These are phyloP conservation scores for Pichia eremophila DNA, from an alignment of 805 yeast genomes.

Conservation along the genomic window DNA sequence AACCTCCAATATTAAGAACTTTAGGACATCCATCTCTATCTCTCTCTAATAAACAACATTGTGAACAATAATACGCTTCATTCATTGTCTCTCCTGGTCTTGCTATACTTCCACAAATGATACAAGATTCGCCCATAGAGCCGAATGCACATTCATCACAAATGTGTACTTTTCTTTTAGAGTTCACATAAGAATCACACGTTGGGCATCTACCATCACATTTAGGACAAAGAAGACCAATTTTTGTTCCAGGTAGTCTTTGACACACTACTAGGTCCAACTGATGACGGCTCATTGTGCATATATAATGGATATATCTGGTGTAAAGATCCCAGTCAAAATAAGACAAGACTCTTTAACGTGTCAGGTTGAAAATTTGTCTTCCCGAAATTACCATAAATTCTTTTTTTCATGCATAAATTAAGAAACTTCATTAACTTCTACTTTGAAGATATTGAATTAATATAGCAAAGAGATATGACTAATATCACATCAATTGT, in stretches of 20 bases:
- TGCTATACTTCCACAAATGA: constrained; percentile 52
- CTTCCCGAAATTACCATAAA: no score
- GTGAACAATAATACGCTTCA: constrained; percentile 77
- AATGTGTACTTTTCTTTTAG: constrained; percentile 54
- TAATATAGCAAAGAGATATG: no score
- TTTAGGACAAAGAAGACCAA: constrained; percentile 67
- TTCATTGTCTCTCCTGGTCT: constrained; percentile 38
- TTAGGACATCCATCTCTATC: constrained; percentile 92
- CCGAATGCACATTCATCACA: constrained; percentile 87
- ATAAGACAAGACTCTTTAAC: no score
- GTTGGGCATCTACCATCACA: constrained; percentile 91
- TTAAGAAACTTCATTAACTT: no score
- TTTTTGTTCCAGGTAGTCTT: constrained; percentile 69
- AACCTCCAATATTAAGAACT: constrained; percentile 72
- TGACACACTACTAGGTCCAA: constrained; percentile 75
- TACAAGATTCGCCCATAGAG: constrained; percentile 51
- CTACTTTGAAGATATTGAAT: no score
- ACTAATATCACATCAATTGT: not conserved
- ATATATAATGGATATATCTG: not conserved
- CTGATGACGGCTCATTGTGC: constrained; percentile 77
- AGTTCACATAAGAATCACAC: constrained; percentile 79
- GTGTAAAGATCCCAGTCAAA: no score
- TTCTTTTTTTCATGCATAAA: no score
- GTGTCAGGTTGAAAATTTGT: no score
- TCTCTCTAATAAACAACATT: constrained; percentile 70